Conservation (phyloP, 305 asterid species). For the Striga hermonthica region DNA sequence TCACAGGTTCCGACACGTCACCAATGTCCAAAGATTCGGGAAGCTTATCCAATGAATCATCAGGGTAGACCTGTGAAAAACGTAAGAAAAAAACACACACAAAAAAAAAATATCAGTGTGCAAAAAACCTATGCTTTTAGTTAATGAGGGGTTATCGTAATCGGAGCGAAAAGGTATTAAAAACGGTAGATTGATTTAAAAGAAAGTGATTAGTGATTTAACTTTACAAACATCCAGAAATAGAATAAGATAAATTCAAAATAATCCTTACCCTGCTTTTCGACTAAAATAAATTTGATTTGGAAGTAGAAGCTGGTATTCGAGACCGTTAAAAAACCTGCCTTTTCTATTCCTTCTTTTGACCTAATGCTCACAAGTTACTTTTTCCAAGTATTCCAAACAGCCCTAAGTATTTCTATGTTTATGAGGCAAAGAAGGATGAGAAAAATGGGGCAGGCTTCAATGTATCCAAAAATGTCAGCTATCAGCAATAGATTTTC, state of each 20-base stretch:
- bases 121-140: background rate
- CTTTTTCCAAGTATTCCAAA: background rate
- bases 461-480: background rate
- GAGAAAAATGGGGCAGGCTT: background rate
- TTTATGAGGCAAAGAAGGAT: constrained; percentile 5
- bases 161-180: background rate
- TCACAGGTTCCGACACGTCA: constrained; percentile 55
- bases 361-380: background rate
- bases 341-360: no score
- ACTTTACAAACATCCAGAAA: no score
- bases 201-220: background rate
- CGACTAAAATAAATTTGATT: no score
- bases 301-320: background rate
- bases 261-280: no score
- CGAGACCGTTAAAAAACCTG: background rate
- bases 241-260: no score
- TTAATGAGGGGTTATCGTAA: background rate
- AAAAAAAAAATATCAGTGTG: background rate
- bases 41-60: constrained; percentile 54
- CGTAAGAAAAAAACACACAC: background rate
- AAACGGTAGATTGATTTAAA: background rate
- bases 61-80: constrained; percentile 37
- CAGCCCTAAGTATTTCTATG: background rate
- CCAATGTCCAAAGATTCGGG: constrained; percentile 78
- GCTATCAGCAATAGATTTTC: background rate